Evolutionary conservation across 2,329 filamentous ascomycete genomes (phyloP).

Genomic region (Clonostachys rosea): DNA sequence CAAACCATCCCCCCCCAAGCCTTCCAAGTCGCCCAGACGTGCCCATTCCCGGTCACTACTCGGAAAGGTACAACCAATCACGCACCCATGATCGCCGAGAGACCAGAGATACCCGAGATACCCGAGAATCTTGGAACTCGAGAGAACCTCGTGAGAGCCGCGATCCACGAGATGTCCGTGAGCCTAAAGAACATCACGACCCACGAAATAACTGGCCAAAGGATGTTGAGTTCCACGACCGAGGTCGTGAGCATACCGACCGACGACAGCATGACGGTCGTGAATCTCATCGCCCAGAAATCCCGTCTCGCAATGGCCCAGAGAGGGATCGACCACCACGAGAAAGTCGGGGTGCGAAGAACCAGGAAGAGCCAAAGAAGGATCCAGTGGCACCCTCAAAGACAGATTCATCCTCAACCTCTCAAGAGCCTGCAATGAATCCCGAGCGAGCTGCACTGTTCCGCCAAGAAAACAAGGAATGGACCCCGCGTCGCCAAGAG

Average conservation of each 20-base stretch:
- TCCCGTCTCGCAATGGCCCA: slow-evolving; percentile 9
- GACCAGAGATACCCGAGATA: slow-evolving; percentile 19
- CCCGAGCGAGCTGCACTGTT: slow-evolving; percentile 50
- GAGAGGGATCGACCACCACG: slow-evolving; percentile 34
- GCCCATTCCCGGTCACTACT: slow-evolving; percentile 43
- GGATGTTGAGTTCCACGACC: slow-evolving; percentile 33
- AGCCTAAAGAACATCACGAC: slow-evolving; percentile 30
- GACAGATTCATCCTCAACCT: slow-evolving; percentile 10
- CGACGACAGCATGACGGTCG: not conserved
- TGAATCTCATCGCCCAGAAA: slow-evolving; percentile 3
- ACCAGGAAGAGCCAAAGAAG: slow-evolving; percentile 20
- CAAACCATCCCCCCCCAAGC: slow-evolving; percentile 26
- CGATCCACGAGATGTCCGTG: slow-evolving; percentile 27
- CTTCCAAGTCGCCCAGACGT: slow-evolving; percentile 57
- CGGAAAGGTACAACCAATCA: slow-evolving; percentile 37
- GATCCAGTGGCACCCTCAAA: slow-evolving; percentile 17
- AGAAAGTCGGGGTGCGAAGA: slow-evolving; percentile 16
- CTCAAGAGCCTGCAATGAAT: slow-evolving; percentile 44
- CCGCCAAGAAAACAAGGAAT: slow-evolving; percentile 22
- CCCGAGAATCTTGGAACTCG: slow-evolving; percentile 8
- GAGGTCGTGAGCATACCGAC: slow-evolving; percentile 3
- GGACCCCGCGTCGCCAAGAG: slow-evolving; percentile 16
- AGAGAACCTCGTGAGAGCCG: slow-evolving; percentile 21
- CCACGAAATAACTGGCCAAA: slow-evolving; percentile 25
- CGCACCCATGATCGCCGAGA: slow-evolving; percentile 34